Evolutionary conservation across 139 green algal species (phyloP).

Genomic region (Mychonastes homosphaera): DNA sequence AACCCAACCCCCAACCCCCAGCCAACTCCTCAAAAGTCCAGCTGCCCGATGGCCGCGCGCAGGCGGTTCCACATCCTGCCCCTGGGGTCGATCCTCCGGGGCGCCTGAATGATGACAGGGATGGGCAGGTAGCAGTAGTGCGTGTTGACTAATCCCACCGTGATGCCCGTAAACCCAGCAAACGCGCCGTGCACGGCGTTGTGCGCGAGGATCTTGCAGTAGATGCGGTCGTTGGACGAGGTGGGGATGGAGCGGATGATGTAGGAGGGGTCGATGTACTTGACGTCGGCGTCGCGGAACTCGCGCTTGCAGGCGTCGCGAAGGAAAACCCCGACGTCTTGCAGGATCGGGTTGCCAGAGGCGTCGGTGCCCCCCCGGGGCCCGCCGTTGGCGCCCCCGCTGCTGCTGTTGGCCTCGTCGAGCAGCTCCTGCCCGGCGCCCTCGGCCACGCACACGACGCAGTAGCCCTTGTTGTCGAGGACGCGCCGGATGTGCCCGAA

Average conservation of each 20-base stretch:
- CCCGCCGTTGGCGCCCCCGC: background rate
- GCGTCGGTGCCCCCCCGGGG: slow-evolving; percentile 29
- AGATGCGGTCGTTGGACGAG: slow-evolving; percentile 79
- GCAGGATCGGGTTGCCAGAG: slow-evolving; percentile 51
- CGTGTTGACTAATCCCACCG: slow-evolving; percentile 84
- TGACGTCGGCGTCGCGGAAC: slow-evolving; percentile 43
- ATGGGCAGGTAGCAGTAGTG: slow-evolving; percentile 88
- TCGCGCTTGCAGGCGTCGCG: slow-evolving; percentile 24
- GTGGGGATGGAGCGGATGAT: slow-evolving; percentile 84
- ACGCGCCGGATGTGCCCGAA: slow-evolving; percentile 65
- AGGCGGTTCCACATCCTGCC: slow-evolving; percentile 85
- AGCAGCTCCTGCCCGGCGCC: slow-evolving; percentile 60
- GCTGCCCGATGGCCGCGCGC: slow-evolving; percentile 65
- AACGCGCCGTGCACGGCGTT: slow-evolving; percentile 91
- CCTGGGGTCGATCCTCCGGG: slow-evolving; percentile 63
- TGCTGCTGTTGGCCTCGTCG: background rate
- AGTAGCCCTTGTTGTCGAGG: slow-evolving; percentile 71
- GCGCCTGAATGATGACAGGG: slow-evolving; percentile 70
- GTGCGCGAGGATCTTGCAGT: slow-evolving; percentile 90
- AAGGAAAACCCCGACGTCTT: slow-evolving; percentile 42
- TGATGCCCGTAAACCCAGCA: slow-evolving; percentile 55
- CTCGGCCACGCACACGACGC: slow-evolving; percentile 57
- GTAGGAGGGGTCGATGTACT: slow-evolving; percentile 86
- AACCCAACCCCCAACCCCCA: no score
- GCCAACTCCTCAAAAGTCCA: no score